These are phyloP conservation scores for Pseudopithomyces maydicus DNA, from an alignment of 2,329 filamentous ascomycete species.

Conservation along the genomic window DNA sequence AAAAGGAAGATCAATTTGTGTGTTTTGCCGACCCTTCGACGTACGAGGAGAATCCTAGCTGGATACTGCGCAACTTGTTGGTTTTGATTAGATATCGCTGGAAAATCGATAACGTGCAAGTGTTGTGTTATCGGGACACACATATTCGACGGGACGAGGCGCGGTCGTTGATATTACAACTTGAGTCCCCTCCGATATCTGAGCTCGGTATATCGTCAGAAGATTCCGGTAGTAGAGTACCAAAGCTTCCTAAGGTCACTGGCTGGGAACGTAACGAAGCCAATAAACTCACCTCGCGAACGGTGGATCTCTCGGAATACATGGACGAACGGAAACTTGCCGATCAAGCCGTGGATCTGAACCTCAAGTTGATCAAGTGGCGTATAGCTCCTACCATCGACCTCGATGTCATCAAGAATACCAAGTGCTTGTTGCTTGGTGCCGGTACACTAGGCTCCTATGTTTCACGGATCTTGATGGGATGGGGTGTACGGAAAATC, in stretches of 20 bases:
- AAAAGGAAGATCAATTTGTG: conserved; percentile 77
- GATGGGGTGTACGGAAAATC: conserved; percentile 94
- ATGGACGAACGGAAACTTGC: conserved; percentile 89
- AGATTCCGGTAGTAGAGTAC: conserved; percentile 32
- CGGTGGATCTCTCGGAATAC: conserved; percentile 85
- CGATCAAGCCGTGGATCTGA: conserved; percentile 93
- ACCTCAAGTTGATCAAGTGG: conserved; percentile 99
- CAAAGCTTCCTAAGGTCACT: conserved; percentile 82
- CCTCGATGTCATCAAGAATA: conserved; percentile 85
- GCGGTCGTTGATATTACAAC: conserved; percentile 75
- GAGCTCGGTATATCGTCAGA: conserved; percentile 17
- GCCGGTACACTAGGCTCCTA: conserved; percentile 94
- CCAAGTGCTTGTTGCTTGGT: conserved; percentile 87
- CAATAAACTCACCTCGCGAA: conserved; percentile 77
- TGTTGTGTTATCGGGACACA: conserved; percentile 88
- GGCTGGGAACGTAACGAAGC: conserved; percentile 89
- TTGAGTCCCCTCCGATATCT: conserved; percentile 28
- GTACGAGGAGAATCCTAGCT: conserved; percentile 84
- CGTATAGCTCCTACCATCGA: conserved; percentile 87
- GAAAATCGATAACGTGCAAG: conserved; percentile 74
- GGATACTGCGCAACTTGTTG: conserved; percentile 89
- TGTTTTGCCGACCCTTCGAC: conserved; percentile 93
- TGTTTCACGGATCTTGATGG: conserved; percentile 88
- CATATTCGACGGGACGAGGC: conserved; percentile 78
- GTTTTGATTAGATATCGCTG: conserved; percentile 84